Evolutionary conservation across 2,329 filamentous ascomycete species (phyloP).

Genomic region (Botryotinia globosa): DNA sequence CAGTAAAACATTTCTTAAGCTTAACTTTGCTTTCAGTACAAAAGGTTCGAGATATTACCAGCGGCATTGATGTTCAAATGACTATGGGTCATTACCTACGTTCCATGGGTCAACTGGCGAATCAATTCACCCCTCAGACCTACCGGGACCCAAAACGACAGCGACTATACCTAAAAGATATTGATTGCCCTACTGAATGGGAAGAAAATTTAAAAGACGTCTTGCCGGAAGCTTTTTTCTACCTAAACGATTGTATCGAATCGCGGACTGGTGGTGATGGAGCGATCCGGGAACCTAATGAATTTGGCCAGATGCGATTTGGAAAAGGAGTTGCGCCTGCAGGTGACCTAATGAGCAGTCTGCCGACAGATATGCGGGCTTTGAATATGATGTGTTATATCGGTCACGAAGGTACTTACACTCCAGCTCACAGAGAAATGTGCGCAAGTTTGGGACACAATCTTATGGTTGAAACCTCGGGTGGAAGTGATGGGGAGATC

Average conservation of each 20-base stretch:
- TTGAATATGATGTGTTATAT: conserved; percentile 99
- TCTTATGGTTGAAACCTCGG: conserved; percentile 93
- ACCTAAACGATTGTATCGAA: conserved; percentile 79
- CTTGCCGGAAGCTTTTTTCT: conserved; percentile 81
- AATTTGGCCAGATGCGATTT: conserved; percentile 43
- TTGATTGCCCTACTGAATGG: conserved; percentile 90
- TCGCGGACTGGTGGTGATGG: conserved; percentile 51
- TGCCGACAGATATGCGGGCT: conserved; percentile 83
- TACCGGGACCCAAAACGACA: conserved; percentile 79
- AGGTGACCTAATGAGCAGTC: conserved; percentile 91
- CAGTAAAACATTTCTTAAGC: conserved; percentile 24
- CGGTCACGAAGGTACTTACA: conserved; percentile 95
- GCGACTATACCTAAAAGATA: conserved; percentile 92
- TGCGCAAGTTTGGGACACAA: conserved; percentile 95
- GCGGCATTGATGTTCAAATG: conserved; percentile 73
- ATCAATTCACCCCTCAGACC: conserved; percentile 74
- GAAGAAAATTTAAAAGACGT: conserved; percentile 72
- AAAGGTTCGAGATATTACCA: conserved; percentile 75
- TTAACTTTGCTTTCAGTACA: conserved; percentile 57
- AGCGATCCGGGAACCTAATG: conserved; percentile 47
- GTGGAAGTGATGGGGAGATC: conserved; percentile 68
- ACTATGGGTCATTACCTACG: conserved; percentile 87
- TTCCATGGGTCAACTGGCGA: conserved; percentile 78
- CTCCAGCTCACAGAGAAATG: conserved; percentile 94
- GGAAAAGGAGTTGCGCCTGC: conserved; percentile 57